Evolutionary conservation across 1,284 basidiomycete species (phyloP).

Genomic region (Naganishia sp.): DNA sequence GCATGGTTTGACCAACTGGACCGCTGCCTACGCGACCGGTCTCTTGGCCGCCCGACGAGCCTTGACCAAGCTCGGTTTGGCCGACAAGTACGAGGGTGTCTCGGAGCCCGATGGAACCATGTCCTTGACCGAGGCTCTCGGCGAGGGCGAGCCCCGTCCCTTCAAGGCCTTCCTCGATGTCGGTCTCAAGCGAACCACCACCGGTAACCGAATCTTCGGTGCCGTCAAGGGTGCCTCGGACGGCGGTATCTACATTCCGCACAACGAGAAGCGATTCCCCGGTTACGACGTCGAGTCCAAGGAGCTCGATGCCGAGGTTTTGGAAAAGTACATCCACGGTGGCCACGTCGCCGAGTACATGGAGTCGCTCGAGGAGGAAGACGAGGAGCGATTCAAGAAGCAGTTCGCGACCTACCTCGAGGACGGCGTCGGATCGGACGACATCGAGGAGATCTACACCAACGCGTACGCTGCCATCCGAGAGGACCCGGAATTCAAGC

Average conservation of each 20-base stretch:
- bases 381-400: conserved; percentile 99
- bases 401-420: conserved; percentile 95
- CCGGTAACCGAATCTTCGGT: conserved; percentile 96
- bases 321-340: conserved; percentile 98
- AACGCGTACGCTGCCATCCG: conserved; percentile 91
- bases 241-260: conserved; percentile 96
- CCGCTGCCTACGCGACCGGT: conserved; percentile 97
- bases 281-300: conserved; percentile 95
- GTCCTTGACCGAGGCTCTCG: conserved; percentile 72
- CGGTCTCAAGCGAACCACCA: conserved; percentile 96
- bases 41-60: conserved; percentile 94
- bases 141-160: conserved; percentile 91
- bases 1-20: conserved; percentile 98
- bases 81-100: conserved; percentile 98
- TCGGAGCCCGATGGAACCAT: conserved; percentile 88
- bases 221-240: conserved; percentile 99
- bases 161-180: conserved; percentile 99
- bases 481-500: conserved; percentile 87
- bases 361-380: conserved; percentile 99
- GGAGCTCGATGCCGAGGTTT: conserved; percentile 87
- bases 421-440: conserved; percentile 91
- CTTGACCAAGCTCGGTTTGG: conserved; percentile 90
- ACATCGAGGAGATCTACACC: conserved; percentile 95
- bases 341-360: conserved; percentile 99
- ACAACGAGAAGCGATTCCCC: conserved; percentile 98